Percentiles rank a stretch among this genome's conserved stretches.
Evolutionary conservation across 2,329 filamentous ascomycete species (phyloP).

Genomic region (Epichloe amarillans): DNA sequence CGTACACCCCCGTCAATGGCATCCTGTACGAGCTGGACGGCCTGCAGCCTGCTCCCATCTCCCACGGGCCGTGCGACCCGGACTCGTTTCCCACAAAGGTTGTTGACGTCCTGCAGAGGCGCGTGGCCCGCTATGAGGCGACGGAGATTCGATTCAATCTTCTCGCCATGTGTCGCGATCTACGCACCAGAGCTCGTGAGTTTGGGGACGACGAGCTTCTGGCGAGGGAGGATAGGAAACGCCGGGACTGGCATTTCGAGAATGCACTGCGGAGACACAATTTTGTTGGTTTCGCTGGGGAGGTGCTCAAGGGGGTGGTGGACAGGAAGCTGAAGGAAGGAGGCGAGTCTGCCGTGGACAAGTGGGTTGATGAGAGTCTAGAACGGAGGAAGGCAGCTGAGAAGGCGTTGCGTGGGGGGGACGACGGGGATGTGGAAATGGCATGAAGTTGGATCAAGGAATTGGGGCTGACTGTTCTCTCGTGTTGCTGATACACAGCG

Average conservation of each 20-base stretch:
- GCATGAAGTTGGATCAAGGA: slow-evolving; percentile 3
- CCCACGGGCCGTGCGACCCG: slow-evolving; percentile 62
- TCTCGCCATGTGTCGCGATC: slow-evolving; percentile 79
- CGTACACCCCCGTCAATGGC: slow-evolving; percentile 72
- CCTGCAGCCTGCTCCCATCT: slow-evolving; percentile 82
- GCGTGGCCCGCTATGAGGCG: slow-evolving; percentile 72
- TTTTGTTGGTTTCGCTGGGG: slow-evolving; percentile 89
- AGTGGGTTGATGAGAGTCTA: slow-evolving; percentile 60
- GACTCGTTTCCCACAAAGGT: slow-evolving; percentile 67
- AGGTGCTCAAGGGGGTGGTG: slow-evolving; percentile 81
- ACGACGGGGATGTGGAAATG: slow-evolving; percentile 30
- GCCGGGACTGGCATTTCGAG: slow-evolving; percentile 83
- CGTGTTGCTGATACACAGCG: background rate
- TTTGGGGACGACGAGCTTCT: slow-evolving; percentile 72
- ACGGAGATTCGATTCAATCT: slow-evolving; percentile 93
- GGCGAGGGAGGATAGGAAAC: slow-evolving; percentile 68
- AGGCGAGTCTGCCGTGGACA: slow-evolving; percentile 49
- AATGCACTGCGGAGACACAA: slow-evolving; percentile 87
- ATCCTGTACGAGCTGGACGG: slow-evolving; percentile 90
- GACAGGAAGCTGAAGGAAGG: slow-evolving; percentile 55
- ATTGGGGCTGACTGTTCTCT: background rate
- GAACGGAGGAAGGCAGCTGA: slow-evolving; percentile 34
- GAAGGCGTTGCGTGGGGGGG: slow-evolving; percentile 19
- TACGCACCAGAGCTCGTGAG: slow-evolving; percentile 62
- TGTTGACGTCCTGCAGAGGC: slow-evolving; percentile 71